Conservation (phyloP, 257 asterid genomes). For the Gentiana straminea region DNA sequence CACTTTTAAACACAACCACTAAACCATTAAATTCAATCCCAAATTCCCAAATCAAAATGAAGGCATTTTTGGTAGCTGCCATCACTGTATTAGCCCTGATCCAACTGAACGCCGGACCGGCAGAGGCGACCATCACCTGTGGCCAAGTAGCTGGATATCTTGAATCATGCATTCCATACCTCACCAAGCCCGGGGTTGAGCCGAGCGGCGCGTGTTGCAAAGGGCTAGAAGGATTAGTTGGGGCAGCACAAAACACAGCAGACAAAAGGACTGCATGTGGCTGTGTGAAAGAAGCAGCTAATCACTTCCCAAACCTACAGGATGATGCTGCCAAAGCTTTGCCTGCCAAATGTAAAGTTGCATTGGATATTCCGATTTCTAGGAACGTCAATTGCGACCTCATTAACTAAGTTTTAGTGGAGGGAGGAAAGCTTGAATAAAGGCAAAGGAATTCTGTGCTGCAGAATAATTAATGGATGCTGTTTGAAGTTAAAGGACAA, state of each 20-base stretch:
- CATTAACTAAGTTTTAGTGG: neutral
- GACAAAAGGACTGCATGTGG: constrained; percentile 23
- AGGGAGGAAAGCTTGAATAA: neutral
- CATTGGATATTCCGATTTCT: constrained; percentile 30
- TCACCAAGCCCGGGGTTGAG: constrained; percentile 12
- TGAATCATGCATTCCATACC: constrained; percentile 25
- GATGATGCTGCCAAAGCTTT: constrained; percentile 31
- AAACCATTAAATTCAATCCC: too few relatives aligned
- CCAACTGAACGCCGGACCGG: constrained; percentile 8
- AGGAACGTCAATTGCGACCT: constrained; percentile 25
- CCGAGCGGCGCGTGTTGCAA: constrained; percentile 22
- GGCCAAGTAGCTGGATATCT: constrained; percentile 25
- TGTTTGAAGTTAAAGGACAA: neutral
- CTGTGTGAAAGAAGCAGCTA: constrained; percentile 34
- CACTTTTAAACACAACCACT: neutral
- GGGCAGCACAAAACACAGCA: constrained; percentile 5
- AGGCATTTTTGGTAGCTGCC: constrained; percentile 10
- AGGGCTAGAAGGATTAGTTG: constrained; percentile 21
- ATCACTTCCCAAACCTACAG: constrained; percentile 16
- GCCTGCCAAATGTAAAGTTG: constrained; percentile 24
- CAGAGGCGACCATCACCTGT: constrained; percentile 25
- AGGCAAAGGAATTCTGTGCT: neutral
- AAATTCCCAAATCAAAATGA: constrained; percentile 10
- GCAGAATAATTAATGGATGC: neutral
- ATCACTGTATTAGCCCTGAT: constrained; percentile 18